Percentiles rank a stretch among this genome's conserved stretches.
Evolutionary conservation across 2,329 filamentous ascomycete genomes (phyloP).

Genomic region (Berkeleyomyces rouxiae): DNA sequence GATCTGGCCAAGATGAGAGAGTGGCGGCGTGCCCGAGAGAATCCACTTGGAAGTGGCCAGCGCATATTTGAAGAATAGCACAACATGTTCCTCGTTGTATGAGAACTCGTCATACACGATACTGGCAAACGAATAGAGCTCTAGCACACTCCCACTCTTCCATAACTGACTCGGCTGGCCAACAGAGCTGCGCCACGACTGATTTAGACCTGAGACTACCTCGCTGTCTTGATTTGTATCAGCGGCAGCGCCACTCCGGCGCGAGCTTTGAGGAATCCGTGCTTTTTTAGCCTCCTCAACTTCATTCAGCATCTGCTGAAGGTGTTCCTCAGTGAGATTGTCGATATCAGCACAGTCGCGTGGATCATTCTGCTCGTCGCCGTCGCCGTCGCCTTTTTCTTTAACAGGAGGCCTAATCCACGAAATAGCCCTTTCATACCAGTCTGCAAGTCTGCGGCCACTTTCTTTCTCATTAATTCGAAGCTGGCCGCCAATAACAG

Average conservation of each 20-base stretch:
- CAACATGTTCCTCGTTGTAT: conserved; percentile 21
- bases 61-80: conserved; percentile 21
- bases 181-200: neutral
- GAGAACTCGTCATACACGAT: conserved; percentile 30
- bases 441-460: conserved; percentile 10
- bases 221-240: neutral
- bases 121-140: conserved; percentile 24
- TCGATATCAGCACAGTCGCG: neutral
- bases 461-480: conserved; percentile 13
- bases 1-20: conserved; percentile 22
- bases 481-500: conserved; percentile 10
- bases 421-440: conserved; percentile 6
- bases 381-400: neutral
- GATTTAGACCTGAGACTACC: neutral
- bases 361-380: neutral
- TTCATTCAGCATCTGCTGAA: neutral
- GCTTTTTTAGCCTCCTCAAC: neutral
- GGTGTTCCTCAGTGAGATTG: neutral
- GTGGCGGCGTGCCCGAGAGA: conserved; percentile 27
- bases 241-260: neutral
- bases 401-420: conserved; percentile 2
- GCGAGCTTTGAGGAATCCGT: conserved; percentile 4
- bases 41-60: conserved; percentile 26
- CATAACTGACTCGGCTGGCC: neutral
- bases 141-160: conserved; percentile 18